Evolutionary conservation across 352 stramenopile species (phyloP), one percentile per base, ranked within the genome.

Genomic region (Phytophthora brassicae): DNA sequence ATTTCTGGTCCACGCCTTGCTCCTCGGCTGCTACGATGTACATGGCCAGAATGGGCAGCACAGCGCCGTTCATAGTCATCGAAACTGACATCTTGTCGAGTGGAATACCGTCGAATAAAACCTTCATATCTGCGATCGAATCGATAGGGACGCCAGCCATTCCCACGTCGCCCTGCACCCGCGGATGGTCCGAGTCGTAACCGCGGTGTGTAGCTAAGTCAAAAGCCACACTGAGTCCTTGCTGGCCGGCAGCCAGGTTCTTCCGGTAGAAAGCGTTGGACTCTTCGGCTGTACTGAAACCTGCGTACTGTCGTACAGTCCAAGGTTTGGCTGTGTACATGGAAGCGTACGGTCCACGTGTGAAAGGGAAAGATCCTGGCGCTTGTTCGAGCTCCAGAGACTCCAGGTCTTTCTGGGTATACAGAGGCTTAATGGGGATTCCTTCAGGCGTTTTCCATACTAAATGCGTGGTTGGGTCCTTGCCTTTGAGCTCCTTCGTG

Each of bases 51-150:
- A 97, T 88, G 6, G 97, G 97, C 43, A 99, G 72, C 39, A 99
- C 95, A 16, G 96, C 97, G 20, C 97, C 97, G 74, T 99, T 99
- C 96, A 99, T 99, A 7, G 97, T 99, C 96, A 99, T 99, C 23
- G 84, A 97, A 6, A 99, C 97, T 7, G 88, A 98, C 84, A 99
- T 98, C 56, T 98, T 90, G 71, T 97, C 94, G 31, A 92, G 61
- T 24, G 94, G 92, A 69, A 99, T 99, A 36, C 90, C 92, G 62
- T 98, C 86, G 74, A 99, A 99, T 12, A 99, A 71, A 20, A 98
- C 88, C 75, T 79, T 98, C 93, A 99, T 98, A 72, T 99, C 97
- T 64, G 98, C 88, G 11, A 99, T 83, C 1, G 88, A 97, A 72
- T 98, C 95, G 50, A 99, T 98, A 19, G 95, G 83, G 17, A 99